phyloP scores from a whole-genome alignment of 176 grass and related monocot genomes.

The Aechmea fasciata region DNA sequence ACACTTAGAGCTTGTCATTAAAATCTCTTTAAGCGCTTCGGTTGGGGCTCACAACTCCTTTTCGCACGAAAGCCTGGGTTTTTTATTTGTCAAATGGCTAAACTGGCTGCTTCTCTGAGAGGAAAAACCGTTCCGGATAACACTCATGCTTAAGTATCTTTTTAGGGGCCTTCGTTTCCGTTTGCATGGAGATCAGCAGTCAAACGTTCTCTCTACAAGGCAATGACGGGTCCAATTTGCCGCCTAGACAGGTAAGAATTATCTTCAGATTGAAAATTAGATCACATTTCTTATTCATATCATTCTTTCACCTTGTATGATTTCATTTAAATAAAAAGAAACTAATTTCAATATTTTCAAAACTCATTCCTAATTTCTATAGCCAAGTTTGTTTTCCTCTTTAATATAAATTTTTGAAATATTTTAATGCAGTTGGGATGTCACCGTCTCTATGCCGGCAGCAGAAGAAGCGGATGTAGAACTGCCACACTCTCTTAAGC shows the following conservation, averaged over 20 bases:
- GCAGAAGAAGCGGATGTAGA: conserved; percentile 46
- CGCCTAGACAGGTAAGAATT: conserved; percentile 70
- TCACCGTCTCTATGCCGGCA: conserved; percentile 60
- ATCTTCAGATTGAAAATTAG: background rate
- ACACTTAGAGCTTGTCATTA: no score
- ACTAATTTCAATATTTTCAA: conserved; percentile 3
- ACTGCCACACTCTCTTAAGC: conserved; percentile 64
- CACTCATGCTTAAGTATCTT: conserved; percentile 18
- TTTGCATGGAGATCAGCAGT: conserved; percentile 76
- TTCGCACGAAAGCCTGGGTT: no score
- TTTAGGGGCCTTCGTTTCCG: conserved; percentile 91
- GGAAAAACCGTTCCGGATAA: background rate
- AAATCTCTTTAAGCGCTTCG: no score
- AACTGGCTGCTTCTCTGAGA: no score
- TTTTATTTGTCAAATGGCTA: no score
- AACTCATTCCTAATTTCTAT: conserved; percentile 5
- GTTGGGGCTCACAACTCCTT: no score
- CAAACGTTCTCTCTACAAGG: conserved; percentile 68
- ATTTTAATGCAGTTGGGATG: conserved; percentile 64
- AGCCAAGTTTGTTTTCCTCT: conserved; percentile 10
- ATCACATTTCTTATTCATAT: background rate
- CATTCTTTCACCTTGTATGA: conserved; percentile 1
- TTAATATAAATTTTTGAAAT: background rate
- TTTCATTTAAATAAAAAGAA: conserved; percentile 3
- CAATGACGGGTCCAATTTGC: conserved; percentile 53